Evolutionary conservation across 129 eudicot species (phyloP), one percentile per base, ranked within the genome.

Genomic region (Scalesia atractyloides): DNA sequence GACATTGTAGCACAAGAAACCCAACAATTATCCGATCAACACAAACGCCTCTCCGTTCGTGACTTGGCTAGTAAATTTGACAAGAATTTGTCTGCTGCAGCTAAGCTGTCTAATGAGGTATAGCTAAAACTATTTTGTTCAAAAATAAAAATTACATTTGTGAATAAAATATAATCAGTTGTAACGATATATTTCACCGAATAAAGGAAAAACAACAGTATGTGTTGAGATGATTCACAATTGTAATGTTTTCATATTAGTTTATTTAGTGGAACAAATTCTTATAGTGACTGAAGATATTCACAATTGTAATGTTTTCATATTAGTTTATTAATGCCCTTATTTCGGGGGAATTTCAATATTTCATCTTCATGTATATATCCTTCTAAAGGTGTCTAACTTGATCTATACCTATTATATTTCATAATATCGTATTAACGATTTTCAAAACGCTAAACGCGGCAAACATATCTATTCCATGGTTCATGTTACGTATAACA

Each of bases 31-130:
- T 77, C 96, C 1, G 96, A 90, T 75, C 99, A 95, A 72, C 97
- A 95, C 70, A 83, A 84, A 75, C 99, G 97, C 9, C 91, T 95
- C 30, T 95, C 99, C 47, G 99, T 95, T 54, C 92, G 99, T 17
- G 99, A 90, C 69, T 86, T 95, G 14, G 99, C 97, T 46, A 86
- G 89, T 75, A 95, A 90, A 82, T 95, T 95, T 66, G 99, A 95
- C 85, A 95, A 95, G 86, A 95, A 95, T 64, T 78, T 95, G 84
- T 73, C 97, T 17, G 94, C 96, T 71, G 97, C 99, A 24, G 89
- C 93, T 18, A 95, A 95, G 83, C 58, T 95, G 82, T 82, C 97
- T 37, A 81, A 78, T 56, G 94, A 95, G 94, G 99, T 95, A 24
- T 74, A 14, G 52, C 47, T 62, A 62, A 12, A 56, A 7, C 15